These are phyloP conservation scores for Chrysanthemum seticuspe DNA, from an alignment of 129 eudicot genomes.

Conservation along the genomic window DNA sequence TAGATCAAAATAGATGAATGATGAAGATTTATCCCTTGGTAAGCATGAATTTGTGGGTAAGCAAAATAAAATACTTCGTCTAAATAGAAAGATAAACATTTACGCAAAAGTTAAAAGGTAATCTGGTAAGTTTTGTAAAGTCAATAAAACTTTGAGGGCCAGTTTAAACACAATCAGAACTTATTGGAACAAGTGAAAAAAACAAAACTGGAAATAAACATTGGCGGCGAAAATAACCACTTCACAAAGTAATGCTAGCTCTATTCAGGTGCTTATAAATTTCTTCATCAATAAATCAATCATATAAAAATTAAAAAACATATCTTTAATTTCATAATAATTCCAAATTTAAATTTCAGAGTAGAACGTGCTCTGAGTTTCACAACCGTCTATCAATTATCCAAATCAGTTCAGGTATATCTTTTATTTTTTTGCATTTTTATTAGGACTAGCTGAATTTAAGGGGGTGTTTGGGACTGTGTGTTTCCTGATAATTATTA, in stretches of 20 bases:
- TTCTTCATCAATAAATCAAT: not conserved
- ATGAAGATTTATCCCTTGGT: no score
- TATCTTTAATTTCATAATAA: not conserved
- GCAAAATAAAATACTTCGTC: no score
- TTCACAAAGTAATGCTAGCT: constrained; percentile 20
- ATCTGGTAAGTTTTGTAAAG: no score
- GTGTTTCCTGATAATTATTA: no score
- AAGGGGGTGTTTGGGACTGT: no score
- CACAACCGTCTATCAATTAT: constrained; percentile 26
- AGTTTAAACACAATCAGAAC: not conserved
- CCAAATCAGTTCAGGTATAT: constrained; percentile 46
- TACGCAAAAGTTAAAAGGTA: no score
- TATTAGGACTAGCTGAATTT: no score
- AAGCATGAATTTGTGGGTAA: no score
- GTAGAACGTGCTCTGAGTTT: constrained; percentile 38
- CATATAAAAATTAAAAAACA: not conserved
- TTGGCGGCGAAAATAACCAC: not conserved
- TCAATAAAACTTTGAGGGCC: no score
- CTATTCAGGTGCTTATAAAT: constrained; percentile 34
- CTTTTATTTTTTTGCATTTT: no score
- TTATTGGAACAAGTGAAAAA: not conserved
- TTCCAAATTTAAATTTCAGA: constrained; percentile 32
- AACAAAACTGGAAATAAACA: not conserved
- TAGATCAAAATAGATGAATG: no score
- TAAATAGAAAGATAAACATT: no score